Evolutionary conservation across 257 asterid species (phyloP), one percentile per base, ranked within the genome.

Genomic region (Linderniella brevidens): DNA sequence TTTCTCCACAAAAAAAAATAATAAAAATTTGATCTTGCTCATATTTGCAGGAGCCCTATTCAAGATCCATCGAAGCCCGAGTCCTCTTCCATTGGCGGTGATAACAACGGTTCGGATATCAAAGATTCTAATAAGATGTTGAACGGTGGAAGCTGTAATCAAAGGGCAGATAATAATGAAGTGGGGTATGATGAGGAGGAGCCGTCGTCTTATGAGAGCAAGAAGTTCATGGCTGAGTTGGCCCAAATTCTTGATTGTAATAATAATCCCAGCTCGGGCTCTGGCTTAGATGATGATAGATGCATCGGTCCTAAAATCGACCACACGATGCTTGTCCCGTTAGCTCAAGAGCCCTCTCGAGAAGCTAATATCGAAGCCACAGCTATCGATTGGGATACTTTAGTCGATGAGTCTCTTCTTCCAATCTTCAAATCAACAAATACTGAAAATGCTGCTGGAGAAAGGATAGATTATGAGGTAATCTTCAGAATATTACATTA

Each of bases 61-160:
- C 54, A 76, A 1, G 99, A 90, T 75, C 93, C 96, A 47, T 77
- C 93, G 46, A 81, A 70, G 49, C 94, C 96, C 1, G 98, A 88
- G 67, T 88, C 84, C 58, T 68, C 94, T 46, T 65, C 92, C 18
- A 79, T 68, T 49, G 63, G 64, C 19, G 72, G 42, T 43, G 56
- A 39, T 48, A 72, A 55, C 48, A 25, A 60, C 25, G 48, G 11
- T 5, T 35, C 14, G 8, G 64, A 56, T 41, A 62, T 39, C 3
- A 57, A 17, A 39, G 1, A 18, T 14, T 67, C 44, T 9, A 61
- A 12, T 46, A 25, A 37, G 35, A 49, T 57, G 57, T 52, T 32
- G 74, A 72, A 56, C 64, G 64, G 58, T 55, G 70, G 63, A 58
- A 67, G 54, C 48, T 51, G 64, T 41, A 58, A 68, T 42, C 61